These are phyloP conservation scores for Hypoxylon sp. DNA, from an alignment of 2,329 filamentous ascomycete species.

Conservation along the genomic window DNA sequence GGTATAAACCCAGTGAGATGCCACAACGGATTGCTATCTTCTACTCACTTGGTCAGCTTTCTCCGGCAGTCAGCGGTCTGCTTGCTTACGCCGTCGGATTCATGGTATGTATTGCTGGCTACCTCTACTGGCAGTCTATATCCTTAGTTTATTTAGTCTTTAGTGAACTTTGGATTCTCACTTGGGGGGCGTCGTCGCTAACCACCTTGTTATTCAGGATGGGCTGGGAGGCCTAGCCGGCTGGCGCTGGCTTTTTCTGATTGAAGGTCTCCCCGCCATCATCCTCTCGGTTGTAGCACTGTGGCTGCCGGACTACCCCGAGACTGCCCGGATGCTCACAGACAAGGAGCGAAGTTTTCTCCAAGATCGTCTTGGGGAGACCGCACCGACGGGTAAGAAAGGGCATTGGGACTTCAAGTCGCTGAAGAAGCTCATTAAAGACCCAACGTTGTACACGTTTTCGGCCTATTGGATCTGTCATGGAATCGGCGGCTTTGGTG, in stretches of 20 bases:
- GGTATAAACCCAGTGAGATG: conserved; percentile 57
- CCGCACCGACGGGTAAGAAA: conserved; percentile 53
- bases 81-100: conserved; percentile 58
- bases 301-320: conserved; percentile 55
- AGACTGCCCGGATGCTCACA: conserved; percentile 52
- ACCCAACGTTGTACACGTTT: conserved; percentile 58
- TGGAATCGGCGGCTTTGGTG: conserved; percentile 60
- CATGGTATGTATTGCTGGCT: conserved; percentile 48
- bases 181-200: neutral
- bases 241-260: conserved; percentile 58
- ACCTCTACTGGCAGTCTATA: neutral
- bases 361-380: conserved; percentile 48
- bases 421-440: conserved; percentile 53
- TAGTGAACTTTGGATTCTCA: neutral
- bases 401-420: conserved; percentile 54
- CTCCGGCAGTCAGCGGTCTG: conserved; percentile 55
- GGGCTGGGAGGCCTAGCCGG: conserved; percentile 53
- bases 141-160: neutral
- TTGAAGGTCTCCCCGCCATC: conserved; percentile 57
- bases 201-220: conserved; percentile 38
- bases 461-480: conserved; percentile 59
- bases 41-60: conserved; percentile 56
- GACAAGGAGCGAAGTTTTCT: conserved; percentile 50
- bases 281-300: conserved; percentile 52
- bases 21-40: conserved; percentile 58